Conservation (phyloP, 441 rosid species). For the Arabidopsis lyrata region DNA sequence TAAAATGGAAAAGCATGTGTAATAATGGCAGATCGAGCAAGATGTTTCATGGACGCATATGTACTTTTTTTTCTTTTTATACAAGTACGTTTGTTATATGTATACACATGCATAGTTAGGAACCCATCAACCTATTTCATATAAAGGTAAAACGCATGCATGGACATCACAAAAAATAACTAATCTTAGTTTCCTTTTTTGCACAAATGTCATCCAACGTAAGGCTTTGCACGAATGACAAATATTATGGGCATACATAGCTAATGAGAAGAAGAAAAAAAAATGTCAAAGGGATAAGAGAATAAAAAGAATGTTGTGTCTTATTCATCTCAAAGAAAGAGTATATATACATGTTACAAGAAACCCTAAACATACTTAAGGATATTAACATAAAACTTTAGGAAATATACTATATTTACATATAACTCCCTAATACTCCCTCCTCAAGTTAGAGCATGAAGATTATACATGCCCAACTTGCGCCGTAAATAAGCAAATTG, state of each 20-base stretch:
- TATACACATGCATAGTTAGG: not conserved
- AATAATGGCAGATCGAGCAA: conserved; percentile 11
- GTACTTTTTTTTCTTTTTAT: not conserved
- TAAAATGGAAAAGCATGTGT: not conserved
- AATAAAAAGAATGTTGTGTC: too few relatives aligned
- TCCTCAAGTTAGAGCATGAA: too few relatives aligned
- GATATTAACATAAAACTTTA: too few relatives aligned
- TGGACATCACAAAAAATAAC: not conserved
- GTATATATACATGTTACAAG: too few relatives aligned
- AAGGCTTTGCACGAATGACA: not conserved
- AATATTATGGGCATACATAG: not conserved
- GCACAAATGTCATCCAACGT: not conserved
- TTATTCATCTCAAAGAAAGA: too few relatives aligned
- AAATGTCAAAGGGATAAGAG: too few relatives aligned
- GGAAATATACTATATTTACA: too few relatives aligned
- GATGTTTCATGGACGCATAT: not conserved
- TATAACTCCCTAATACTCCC: too few relatives aligned
- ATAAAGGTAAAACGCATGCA: not conserved
- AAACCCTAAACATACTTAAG: too few relatives aligned
- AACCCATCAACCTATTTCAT: not conserved
- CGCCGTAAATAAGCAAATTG: too few relatives aligned
- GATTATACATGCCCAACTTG: too few relatives aligned
- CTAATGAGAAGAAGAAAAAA: too few relatives aligned
- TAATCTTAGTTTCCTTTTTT: not conserved
- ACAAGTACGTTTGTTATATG: not conserved